These are phyloP conservation scores for Solanum pinnatisectum DNA, from an alignment of 257 asterid genomes.

Conservation along the genomic window DNA sequence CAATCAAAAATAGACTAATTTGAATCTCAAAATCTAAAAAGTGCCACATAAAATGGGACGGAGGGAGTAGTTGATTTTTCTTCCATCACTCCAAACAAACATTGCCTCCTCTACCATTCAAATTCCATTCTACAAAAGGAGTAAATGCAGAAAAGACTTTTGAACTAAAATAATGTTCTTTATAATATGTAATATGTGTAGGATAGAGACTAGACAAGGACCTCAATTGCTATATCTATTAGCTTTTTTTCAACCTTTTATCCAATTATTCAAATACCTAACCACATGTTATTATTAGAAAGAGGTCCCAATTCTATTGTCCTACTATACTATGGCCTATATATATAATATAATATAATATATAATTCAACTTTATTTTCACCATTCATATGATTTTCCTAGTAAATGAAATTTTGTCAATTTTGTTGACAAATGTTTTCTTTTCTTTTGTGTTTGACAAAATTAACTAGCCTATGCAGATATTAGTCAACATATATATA, in stretches of 20 bases:
- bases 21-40: no score
- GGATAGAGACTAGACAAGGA: constrained; percentile 25
- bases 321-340: not conserved
- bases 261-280: constrained; percentile 2
- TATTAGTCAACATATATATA: not conserved
- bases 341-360: not conserved
- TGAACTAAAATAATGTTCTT: not conserved
- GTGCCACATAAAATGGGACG: no score
- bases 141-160: not conserved
- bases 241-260: not conserved
- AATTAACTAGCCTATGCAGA: not conserved
- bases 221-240: not conserved
- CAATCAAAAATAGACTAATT: no score
- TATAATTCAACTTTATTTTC: not conserved
- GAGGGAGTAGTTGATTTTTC: not conserved
- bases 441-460: not conserved
- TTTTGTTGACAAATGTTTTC: not conserved
- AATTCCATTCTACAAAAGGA: not conserved
- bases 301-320: not conserved
- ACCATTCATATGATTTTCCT: not conserved
- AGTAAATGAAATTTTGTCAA: not conserved
- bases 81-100: not conserved
- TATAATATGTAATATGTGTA: not conserved
- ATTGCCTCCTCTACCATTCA: not conserved
- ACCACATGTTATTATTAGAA: not conserved